Conservation (phyloP, 164 flowering plant species). For the Magnolia changhungtana region DNA sequence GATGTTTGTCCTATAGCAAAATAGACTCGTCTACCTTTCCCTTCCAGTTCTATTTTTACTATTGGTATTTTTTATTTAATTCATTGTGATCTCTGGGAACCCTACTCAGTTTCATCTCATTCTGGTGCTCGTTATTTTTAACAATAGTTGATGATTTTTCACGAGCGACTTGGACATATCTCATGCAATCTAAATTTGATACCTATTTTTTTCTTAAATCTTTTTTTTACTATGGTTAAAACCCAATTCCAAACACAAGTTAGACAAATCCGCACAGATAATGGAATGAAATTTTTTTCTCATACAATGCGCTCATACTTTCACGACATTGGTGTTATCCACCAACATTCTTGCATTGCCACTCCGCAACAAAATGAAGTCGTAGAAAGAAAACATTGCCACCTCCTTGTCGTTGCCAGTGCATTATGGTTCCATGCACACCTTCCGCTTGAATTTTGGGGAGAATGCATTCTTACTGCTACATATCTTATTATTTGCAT, state of each 20-base stretch:
- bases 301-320: not conserved
- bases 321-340: not conserved
- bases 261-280: not conserved
- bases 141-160: constrained; percentile 9
- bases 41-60: not conserved
- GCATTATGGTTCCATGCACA: not conserved
- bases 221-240: not conserved
- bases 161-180: not conserved
- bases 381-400: not conserved
- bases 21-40: constrained; percentile 2
- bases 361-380: not conserved
- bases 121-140: constrained; percentile 8
- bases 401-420: not conserved
- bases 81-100: constrained; percentile 10
- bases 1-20: constrained; percentile 3
- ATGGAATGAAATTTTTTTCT: not conserved
- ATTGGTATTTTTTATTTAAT: not conserved
- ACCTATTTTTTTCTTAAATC: not conserved
- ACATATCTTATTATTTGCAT: not conserved
- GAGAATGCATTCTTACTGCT: not conserved
- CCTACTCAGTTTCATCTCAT: not conserved
- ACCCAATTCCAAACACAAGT: not conserved
- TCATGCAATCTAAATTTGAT: constrained; percentile 8
- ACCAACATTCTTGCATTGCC: not conserved
- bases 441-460: not conserved